These are phyloP conservation scores for Dactylellina sp. DNA, from an alignment of 2,329 filamentous ascomycete genomes.

Conservation along the genomic window DNA sequence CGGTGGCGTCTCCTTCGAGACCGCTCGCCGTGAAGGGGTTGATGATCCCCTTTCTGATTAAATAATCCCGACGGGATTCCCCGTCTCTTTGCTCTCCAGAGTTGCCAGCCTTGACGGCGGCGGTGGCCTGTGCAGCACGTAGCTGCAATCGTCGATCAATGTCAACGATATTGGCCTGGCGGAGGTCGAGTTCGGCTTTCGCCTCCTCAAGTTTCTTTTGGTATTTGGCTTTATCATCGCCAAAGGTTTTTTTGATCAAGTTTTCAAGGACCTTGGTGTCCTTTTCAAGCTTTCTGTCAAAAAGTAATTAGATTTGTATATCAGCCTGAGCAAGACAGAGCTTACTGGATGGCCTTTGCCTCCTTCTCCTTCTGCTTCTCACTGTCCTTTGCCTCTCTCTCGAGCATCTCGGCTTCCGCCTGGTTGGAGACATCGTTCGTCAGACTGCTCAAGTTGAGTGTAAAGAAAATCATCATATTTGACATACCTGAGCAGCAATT, in stretches of 20 bases:
- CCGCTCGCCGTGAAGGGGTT: slow-evolving; percentile 88
- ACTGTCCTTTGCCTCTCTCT: slow-evolving; percentile 34
- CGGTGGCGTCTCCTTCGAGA: slow-evolving; percentile 71
- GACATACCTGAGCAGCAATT: slow-evolving; percentile 34
- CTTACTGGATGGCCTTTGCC: slow-evolving; percentile 23
- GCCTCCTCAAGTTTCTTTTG: slow-evolving; percentile 75
- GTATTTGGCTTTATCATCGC: slow-evolving; percentile 33
- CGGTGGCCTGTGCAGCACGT: slow-evolving; percentile 72
- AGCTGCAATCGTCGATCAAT: slow-evolving; percentile 84
- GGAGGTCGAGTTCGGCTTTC: slow-evolving; percentile 72
- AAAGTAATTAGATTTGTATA: not conserved
- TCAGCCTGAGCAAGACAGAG: not conserved
- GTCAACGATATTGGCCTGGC: slow-evolving; percentile 79
- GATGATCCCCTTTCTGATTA: slow-evolving; percentile 96
- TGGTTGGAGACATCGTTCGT: not conserved
- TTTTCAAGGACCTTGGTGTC: slow-evolving; percentile 16
- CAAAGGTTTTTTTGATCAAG: slow-evolving; percentile 30
- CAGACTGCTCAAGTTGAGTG: not conserved
- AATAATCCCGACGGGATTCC: slow-evolving; percentile 83
- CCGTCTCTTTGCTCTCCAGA: slow-evolving; percentile 73
- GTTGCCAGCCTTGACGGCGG: slow-evolving; percentile 65
- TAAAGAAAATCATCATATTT: not conserved
- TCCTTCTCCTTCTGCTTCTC: slow-evolving; percentile 41
- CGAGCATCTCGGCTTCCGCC: slow-evolving; percentile 44
- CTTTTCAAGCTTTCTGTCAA: slow-evolving; percentile 27